Base-by-base conservation (phyloP, 345 rosid species). In the Iberis pinnata region DNA sequence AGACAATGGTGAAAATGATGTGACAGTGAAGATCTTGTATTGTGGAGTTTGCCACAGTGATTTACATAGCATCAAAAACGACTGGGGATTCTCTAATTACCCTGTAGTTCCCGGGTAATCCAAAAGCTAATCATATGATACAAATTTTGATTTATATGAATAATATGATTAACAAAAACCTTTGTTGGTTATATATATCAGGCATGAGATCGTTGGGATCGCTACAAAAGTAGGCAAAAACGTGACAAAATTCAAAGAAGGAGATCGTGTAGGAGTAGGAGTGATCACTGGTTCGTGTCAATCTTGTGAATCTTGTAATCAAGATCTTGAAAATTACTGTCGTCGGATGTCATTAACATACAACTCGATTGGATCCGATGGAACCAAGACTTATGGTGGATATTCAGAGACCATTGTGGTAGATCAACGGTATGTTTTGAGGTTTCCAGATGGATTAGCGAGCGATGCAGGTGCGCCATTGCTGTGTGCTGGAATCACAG, bases 11-110 rank as follows among this genome's bases (percentile, higher is more conserved):
- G 86, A 65, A 25, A 90, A 86, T 35, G 97, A 83, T 73, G 86
- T 89, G 18, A 72, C 89, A 27, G 59, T 89, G 17, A 89, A 86
- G 64, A 73, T 89, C 53, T 88, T 76, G 32, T 89, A 70, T 46
- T 83, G 93, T 56, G 95, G 95, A 31, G 81, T 89, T 15, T 86
- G 97, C 64, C 97, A 89, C 39, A 69, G 89, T 31, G 97, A 89
- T 42, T 53, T 89, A 73, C 88, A 78, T 36, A 11, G 58, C n/a
- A 20, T 32, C 57, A 83, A 53, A 64, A 89, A 86, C 27, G 93
- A 89, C 4, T 86, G 95, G 95, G 95, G 95, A 9, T 60, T 57
- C 49, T 46, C 88, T 5, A 32, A 17, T 44, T 89, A 83, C 56
- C 97, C 97, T 7, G 29, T 83, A 13, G 80, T 89, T 57, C 97